phyloP scores from a whole-genome alignment of 139 green algal species.

The Coccomyxa sp. region DNA sequence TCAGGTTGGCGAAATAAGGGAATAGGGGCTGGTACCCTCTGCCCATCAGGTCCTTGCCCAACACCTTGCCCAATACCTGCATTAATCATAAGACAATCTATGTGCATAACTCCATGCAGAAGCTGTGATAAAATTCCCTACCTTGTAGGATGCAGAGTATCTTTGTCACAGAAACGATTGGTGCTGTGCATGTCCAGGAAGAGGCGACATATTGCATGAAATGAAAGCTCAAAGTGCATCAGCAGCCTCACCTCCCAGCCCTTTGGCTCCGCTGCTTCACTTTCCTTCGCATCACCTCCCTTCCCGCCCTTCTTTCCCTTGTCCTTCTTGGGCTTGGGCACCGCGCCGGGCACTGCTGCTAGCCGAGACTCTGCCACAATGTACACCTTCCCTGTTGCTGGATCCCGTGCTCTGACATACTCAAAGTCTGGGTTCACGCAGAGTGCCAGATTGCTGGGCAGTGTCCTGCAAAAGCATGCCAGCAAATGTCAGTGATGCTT shows the following conservation, averaged over 20 bases:
- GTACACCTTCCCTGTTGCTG: conserved; percentile 71
- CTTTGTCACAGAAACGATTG: too few relatives aligned
- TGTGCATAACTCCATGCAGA: too few relatives aligned
- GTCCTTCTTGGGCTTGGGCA: conserved; percentile 74
- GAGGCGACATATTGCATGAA: too few relatives aligned
- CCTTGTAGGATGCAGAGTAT: too few relatives aligned
- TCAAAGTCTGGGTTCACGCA: conserved; percentile 91
- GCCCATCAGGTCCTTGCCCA: conserved; percentile 78
- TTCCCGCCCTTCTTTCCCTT: conserved; percentile 71
- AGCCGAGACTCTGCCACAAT: conserved; percentile 87
- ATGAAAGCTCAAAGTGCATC: background rate
- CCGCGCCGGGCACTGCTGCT: conserved; percentile 73
- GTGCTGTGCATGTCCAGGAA: too few relatives aligned
- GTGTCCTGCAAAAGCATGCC: conserved; percentile 55
- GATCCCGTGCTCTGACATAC: conserved; percentile 84
- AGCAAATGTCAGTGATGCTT: background rate
- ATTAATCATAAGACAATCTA: background rate
- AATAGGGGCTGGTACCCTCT: conserved; percentile 92
- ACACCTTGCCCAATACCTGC: conserved; percentile 68
- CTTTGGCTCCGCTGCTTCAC: background rate
- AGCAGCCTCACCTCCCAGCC: background rate
- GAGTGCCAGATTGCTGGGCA: conserved; percentile 95
- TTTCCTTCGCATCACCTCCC: conserved; percentile 10
- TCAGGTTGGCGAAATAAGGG: conserved; percentile 79
- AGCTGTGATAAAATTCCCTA: too few relatives aligned